Conservation (phyloP, 331 rosid genomes). For the Pyracantha coccinea region DNA sequence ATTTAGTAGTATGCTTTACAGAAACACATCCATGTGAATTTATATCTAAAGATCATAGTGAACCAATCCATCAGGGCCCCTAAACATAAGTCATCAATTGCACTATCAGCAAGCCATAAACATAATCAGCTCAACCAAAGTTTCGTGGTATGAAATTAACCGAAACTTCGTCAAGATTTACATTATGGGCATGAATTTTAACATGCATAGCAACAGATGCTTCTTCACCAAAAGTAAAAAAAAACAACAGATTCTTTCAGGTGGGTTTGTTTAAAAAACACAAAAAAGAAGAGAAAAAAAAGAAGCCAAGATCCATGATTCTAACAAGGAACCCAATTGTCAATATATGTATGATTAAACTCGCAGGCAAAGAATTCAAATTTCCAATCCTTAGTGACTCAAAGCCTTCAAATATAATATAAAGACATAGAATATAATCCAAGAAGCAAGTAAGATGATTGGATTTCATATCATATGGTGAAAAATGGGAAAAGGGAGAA, state of each 20-base stretch:
- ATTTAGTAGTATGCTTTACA: too few relatives aligned
- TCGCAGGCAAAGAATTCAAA: not conserved
- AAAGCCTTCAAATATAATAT: not conserved
- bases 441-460: not conserved
- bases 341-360: not conserved
- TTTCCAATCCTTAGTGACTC: not conserved
- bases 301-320: not conserved
- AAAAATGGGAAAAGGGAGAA: constrained; percentile 4
- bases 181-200: not conserved
- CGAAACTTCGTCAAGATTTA: too few relatives aligned
- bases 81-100: not conserved
- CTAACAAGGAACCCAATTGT: not conserved
- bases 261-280: not conserved
- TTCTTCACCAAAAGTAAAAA: too few relatives aligned
- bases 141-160: not conserved
- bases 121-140: not conserved
- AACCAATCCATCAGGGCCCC: not conserved
- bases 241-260: not conserved
- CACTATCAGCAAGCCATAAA: not conserved
- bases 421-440: not conserved
- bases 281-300: not conserved
- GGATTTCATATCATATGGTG: not conserved
- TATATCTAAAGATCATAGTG: not conserved
- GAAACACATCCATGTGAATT: not conserved
- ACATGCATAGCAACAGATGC: not conserved